These are phyloP conservation scores for Clitopilus hobsonii DNA, from an alignment of 768 basidiomycete species.

Conservation along the genomic window DNA sequence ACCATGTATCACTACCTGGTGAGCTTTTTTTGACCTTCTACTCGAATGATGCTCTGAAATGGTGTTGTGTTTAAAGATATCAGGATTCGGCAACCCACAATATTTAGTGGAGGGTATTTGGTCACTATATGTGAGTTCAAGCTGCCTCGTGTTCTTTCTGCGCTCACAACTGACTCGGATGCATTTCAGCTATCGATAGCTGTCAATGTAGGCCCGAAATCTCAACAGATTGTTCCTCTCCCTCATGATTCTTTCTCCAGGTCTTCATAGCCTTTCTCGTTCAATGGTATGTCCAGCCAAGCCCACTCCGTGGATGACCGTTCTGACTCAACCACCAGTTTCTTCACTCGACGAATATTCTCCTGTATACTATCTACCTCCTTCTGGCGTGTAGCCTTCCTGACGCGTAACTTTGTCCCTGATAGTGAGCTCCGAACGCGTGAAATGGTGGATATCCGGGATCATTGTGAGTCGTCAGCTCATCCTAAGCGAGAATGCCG, in stretches of 20 bases:
- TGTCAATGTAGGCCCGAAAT: slow-evolving; percentile 25
- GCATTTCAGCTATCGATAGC: slow-evolving; percentile 27
- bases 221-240: background rate
- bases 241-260: slow-evolving; percentile 15
- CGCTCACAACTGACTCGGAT: background rate
- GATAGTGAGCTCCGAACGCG: slow-evolving; percentile 27
- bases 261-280: slow-evolving; percentile 36
- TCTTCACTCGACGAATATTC: slow-evolving; percentile 35
- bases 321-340: slow-evolving; percentile 18
- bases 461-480: slow-evolving; percentile 23
- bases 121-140: slow-evolving; percentile 30
- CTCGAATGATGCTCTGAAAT: too few species aligned
- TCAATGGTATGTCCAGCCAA: slow-evolving; percentile 28
- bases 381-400: background rate
- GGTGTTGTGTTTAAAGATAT: too few species aligned
- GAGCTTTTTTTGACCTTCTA: slow-evolving; percentile 8
- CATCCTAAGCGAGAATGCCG: background rate
- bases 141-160: background rate
- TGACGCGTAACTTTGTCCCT: too few species aligned
- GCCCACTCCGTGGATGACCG: background rate
- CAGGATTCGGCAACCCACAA: slow-evolving; percentile 26
- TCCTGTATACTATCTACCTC: too few species aligned
- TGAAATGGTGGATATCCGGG: slow-evolving; percentile 31
- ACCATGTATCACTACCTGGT: slow-evolving; percentile 39
- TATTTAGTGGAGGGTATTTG: slow-evolving; percentile 31